phyloP scores from a whole-genome alignment of 495 filamentous ascomycete genomes.

The Thermothielavioides terrestris region DNA sequence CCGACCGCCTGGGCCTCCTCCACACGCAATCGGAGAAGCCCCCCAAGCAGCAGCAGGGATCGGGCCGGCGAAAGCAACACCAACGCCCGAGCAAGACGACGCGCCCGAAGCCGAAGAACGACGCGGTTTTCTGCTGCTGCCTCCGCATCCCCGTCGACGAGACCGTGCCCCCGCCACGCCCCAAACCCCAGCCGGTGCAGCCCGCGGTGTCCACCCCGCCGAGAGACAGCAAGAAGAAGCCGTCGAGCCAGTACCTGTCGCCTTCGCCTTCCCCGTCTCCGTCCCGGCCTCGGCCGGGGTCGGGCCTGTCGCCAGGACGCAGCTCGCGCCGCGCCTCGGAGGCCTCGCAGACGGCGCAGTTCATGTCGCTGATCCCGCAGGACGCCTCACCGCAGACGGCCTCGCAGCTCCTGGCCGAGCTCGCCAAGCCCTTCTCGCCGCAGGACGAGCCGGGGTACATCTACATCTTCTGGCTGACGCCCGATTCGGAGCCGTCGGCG shows the following conservation, averaged over 20 bases:
- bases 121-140: constrained; percentile 36
- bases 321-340: constrained; percentile 29
- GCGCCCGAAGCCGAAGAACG: constrained; percentile 26
- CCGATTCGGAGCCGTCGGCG: constrained; percentile 40
- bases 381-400: constrained; percentile 55
- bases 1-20: constrained; percentile 66
- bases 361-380: constrained; percentile 60
- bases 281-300: constrained; percentile 6
- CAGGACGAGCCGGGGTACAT: constrained; percentile 86
- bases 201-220: constrained; percentile 21
- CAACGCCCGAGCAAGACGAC: constrained; percentile 17
- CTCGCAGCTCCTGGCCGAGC: constrained; percentile 58
- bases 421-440: constrained; percentile 71
- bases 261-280: constrained; percentile 18
- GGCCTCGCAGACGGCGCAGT: constrained; percentile 42
- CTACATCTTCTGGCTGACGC: constrained; percentile 92
- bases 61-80: constrained; percentile 8
- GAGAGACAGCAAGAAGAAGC: constrained; percentile 17
- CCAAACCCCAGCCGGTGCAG: constrained; percentile 34
- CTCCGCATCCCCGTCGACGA: constrained; percentile 33
- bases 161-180: constrained; percentile 26
- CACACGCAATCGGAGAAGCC: constrained; percentile 25
- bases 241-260: constrained; percentile 13
- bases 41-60: constrained; percentile 11
- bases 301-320: constrained; percentile 18